Evolutionary conservation across 116 monocot genomes (phyloP), one percentile per base, ranked within the genome.

Genomic region (Papilionanthe hybrid): DNA sequence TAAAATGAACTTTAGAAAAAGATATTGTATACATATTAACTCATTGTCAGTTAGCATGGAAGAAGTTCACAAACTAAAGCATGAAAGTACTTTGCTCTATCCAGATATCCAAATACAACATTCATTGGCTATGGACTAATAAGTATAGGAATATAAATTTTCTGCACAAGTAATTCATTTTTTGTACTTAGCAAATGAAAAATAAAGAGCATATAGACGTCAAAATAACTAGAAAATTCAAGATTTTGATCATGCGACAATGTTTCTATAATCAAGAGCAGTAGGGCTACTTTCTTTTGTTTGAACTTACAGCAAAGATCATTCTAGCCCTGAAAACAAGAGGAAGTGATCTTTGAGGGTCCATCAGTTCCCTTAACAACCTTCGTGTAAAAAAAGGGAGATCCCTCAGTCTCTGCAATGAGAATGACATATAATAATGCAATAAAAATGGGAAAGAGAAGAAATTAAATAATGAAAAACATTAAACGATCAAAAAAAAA

Each of bases 291-390:
- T 73, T 29, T 73, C 42, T 73, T 75, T 48, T 75, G 49, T 28
- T 75, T 55, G 29, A 55, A 84, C 93, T 89, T 92, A 94, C 97
- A 42, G 91, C 87, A 72, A 94, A 80, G 67, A 89, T 78, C 87
- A 91, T 88, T 18, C 94, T 83, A 10, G 86, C 90, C 80, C 87
- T 88, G 75, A 99, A 87, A 71, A 94, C 85, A 48, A 94, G 72
- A 10, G 95, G 95, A 81, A 94, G 93, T 25, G 90, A 90, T 81
- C 95, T 90, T 41, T 89, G 94, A 58, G 98, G 98, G 87, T 99
- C 90, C 89, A 91, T 82, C 53, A 99, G 58, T 84, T 99, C 98
- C 78, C 91, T 83, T 48, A 82, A 49, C 86, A 99, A 76, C 78
- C 98, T 94, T 72, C 87, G 78, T 1, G 86, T 83, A 72, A 94